Evolutionary conservation across 257 asterid species (phyloP).

Genomic region (Primulina eburnea): DNA sequence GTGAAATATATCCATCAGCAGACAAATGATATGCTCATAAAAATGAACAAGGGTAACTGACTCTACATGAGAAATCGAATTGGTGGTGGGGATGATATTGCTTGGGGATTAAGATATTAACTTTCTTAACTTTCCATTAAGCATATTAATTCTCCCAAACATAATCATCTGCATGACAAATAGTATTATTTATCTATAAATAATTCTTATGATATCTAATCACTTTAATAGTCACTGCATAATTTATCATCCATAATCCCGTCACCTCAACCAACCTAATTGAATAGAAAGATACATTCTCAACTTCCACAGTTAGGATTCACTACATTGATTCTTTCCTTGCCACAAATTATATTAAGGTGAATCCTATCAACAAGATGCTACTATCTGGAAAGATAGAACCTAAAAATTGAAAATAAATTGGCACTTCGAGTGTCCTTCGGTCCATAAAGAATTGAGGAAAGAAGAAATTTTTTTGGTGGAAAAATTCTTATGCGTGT

Average conservation of each 20-base stretch:
- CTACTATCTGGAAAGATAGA: not conserved
- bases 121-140: not conserved
- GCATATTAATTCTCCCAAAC: not conserved
- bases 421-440: not conserved
- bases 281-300: not conserved
- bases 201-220: not conserved
- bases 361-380: constrained; percentile 1
- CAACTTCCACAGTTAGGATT: not conserved
- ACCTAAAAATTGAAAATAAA: not conserved
- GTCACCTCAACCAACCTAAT: not conserved
- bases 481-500: not conserved
- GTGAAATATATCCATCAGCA: not conserved
- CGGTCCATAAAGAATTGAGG: not conserved
- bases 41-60: not conserved
- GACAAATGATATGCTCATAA: not conserved
- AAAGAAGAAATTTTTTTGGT: not conserved
- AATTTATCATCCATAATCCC: not conserved
- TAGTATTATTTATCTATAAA: not conserved
- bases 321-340: constrained; percentile 1
- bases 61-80: not conserved
- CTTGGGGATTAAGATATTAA: not conserved
- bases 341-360: not conserved
- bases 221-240: not conserved
- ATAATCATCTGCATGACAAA: not conserved
- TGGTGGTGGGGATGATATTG: not conserved